Percentiles rank a stretch among this genome's conserved stretches.
Conservation (phyloP, 345 rosid genomes). For the Carallia pectinifolia region DNA sequence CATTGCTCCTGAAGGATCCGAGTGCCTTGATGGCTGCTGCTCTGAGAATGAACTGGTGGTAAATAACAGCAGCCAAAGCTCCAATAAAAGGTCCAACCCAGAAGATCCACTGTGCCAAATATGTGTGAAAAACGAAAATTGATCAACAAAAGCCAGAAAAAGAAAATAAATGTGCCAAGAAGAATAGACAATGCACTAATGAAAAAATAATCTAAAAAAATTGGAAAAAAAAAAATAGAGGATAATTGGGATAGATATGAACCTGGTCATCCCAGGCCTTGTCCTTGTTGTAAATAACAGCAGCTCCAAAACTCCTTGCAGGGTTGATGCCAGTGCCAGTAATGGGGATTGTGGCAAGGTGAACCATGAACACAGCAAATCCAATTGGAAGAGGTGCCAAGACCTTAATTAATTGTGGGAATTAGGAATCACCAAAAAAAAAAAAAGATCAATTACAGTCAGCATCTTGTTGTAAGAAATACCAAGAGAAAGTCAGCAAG, state of each 20-base stretch:
- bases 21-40: slow-evolving; percentile 77
- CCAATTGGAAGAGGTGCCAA: slow-evolving; percentile 99
- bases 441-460: not conserved
- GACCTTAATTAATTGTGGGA: slow-evolving; percentile 40
- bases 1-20: slow-evolving; percentile 83
- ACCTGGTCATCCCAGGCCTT: slow-evolving; percentile 98
- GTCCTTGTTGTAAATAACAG: slow-evolving; percentile 68
- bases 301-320: slow-evolving; percentile 96
- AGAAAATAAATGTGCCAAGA: no score
- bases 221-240: not conserved
- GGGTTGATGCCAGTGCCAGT: slow-evolving; percentile 99
- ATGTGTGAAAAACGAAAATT: not conserved
- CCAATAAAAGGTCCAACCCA: slow-evolving; percentile 97
- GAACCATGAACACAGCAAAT: slow-evolving; percentile 98
- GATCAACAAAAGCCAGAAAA: no score
- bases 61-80: slow-evolving; percentile 73
- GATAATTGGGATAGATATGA: not conserved
- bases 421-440: no score
- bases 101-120: slow-evolving; percentile 70
- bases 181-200: not conserved
- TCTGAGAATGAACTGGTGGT: slow-evolving; percentile 74
- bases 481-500: no score
- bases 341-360: slow-evolving; percentile 84
- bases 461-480: no score
- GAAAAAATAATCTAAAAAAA: not conserved